Conservation (phyloP, 805 yeast species). For the Ogataea thermomethanolica region DNA sequence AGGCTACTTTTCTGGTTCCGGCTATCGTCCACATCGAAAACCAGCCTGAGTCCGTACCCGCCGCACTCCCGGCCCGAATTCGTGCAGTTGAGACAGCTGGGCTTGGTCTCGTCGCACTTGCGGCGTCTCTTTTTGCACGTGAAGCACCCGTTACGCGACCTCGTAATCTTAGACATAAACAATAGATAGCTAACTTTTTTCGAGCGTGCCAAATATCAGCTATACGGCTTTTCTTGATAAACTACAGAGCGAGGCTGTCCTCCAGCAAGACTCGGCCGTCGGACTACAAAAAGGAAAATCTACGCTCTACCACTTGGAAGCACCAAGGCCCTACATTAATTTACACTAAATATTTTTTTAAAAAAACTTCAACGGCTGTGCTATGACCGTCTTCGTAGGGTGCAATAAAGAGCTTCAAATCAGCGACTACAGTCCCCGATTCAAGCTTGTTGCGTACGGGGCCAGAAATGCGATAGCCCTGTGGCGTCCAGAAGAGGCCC, state of each 20-base stretch:
- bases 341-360: not conserved
- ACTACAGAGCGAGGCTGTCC: too few species aligned
- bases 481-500: conserved; percentile 16
- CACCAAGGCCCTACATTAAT: not conserved
- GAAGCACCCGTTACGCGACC: conserved; percentile 58
- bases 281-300: not conserved
- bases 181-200: not conserved
- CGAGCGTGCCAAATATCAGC: not conserved
- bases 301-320: not conserved
- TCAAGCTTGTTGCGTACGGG: conserved; percentile 60
- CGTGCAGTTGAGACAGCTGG: conserved; percentile 46
- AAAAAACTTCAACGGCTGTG: conserved; percentile 8
- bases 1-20: conserved; percentile 26
- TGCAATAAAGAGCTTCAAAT: conserved; percentile 65
- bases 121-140: conserved; percentile 52
- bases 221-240: too few species aligned
- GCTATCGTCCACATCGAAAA: conserved; percentile 50
- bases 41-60: conserved; percentile 46
- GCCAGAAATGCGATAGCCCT: conserved; percentile 64
- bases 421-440: conserved; percentile 44
- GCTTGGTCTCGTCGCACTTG: conserved; percentile 56
- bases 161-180: conserved; percentile 37
- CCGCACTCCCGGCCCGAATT: conserved; percentile 44
- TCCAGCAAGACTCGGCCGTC: not conserved
- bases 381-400: conserved; percentile 56